A percentile compares a stretch with the other conserved stretches of the same genome.
phyloP scores from a whole-genome alignment of 495 filamentous ascomycete species.

The Jackrogersella minutella region DNA sequence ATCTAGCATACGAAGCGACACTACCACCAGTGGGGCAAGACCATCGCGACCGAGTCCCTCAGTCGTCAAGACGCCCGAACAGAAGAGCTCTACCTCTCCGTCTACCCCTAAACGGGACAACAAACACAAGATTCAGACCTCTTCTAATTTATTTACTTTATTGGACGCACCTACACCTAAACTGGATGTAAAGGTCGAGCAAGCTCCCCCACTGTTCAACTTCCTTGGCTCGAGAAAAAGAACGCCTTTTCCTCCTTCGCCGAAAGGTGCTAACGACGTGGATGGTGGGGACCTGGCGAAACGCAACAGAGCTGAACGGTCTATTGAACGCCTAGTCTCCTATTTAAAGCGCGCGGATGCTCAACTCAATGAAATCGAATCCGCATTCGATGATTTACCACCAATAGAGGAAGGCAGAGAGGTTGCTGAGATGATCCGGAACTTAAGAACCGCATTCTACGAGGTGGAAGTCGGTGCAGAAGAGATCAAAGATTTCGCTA shows the following conservation, averaged over 20 bases:
- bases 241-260: neutral
- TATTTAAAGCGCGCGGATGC: neutral
- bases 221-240: neutral
- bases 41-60: neutral
- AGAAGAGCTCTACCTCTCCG: neutral
- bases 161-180: neutral
- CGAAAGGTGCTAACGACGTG: neutral
- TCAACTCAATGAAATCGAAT: neutral
- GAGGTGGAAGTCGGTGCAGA: conserved; percentile 7
- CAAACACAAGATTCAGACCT: neutral
- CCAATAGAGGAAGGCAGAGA: neutral
- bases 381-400: neutral
- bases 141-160: neutral
- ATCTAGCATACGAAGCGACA: neutral
- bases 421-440: neutral
- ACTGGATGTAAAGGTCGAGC: neutral
- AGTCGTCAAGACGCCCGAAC: conserved; percentile 5
- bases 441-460: neutral
- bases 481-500: neutral
- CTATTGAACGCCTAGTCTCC: neutral
- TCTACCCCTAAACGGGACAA: neutral
- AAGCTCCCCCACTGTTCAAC: neutral
- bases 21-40: neutral
- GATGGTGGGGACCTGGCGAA: neutral
- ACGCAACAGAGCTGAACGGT: neutral